Conservation (phyloP, 257 asterid genomes). For the Thymus mandschuricus region DNA sequence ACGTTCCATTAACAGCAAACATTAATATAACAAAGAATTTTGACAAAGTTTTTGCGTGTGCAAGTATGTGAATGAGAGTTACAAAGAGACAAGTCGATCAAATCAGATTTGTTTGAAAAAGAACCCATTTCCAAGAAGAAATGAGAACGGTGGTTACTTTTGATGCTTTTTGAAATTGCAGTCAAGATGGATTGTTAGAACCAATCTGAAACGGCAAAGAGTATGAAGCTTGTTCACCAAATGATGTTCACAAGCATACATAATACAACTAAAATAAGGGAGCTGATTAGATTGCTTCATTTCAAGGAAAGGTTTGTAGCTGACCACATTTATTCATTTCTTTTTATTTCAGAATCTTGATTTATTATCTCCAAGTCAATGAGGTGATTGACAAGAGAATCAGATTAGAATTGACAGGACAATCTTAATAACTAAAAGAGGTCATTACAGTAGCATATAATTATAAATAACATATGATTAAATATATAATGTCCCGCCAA, state of each 20-base stretch:
- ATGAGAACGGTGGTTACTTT: conserved; percentile 22
- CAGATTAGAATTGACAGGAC: too few relatives aligned
- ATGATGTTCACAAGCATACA: background rate
- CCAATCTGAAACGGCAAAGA: conserved; percentile 40
- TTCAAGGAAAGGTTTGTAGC: too few relatives aligned
- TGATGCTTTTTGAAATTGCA: conserved; percentile 29
- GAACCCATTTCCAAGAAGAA: conserved; percentile 28
- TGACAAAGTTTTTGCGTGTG: background rate
- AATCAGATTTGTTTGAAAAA: background rate
- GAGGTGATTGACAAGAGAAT: too few relatives aligned
- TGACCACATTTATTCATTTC: too few relatives aligned
- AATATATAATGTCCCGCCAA: too few relatives aligned
- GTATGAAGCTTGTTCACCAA: conserved; percentile 21
- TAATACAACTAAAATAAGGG: conserved; percentile 41
- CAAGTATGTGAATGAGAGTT: background rate
- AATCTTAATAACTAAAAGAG: too few relatives aligned
- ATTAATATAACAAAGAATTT: background rate
- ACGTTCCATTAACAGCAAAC: conserved; percentile 25
- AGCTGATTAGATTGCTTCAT: conserved; percentile 22
- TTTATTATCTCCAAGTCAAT: too few relatives aligned
- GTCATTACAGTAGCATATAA: too few relatives aligned
- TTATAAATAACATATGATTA: too few relatives aligned
- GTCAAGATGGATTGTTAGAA: conserved; percentile 30
- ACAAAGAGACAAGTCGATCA: too few relatives aligned
- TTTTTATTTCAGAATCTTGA: too few relatives aligned